Base-by-base conservation (phyloP, 805 yeast species). In the Candida awuae region DNA sequence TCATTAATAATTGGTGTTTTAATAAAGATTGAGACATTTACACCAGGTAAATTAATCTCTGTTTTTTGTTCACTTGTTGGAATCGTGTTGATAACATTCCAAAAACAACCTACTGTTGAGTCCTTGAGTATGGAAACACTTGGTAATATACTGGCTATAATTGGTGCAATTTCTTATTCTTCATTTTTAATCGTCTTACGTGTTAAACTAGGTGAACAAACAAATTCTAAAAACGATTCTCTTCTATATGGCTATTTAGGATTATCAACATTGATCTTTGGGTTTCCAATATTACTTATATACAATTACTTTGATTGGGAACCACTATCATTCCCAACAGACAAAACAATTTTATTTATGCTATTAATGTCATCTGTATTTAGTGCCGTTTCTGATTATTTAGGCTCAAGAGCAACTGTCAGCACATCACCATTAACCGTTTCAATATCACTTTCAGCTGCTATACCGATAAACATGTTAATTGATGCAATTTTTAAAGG, bases 401-500 rank as follows among this genome's bases (percentile, higher is more conserved):
- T 63, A 25, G 67, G 73, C 1, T 64, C 72, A n/a, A 48, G 71
- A 12, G 76, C 78, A 7, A 63, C 71, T 59, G 51, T 73, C 16
- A 57, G 72, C 29, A 73, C 78, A 1, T 70, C 76, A 34, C 80
- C 80, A 1, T 60, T 73, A 40, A 65, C 72, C 13, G 67, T 75
- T 2, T 63, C 77, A 3, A 56, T 73, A 28, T 70, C 77, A 3
- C 53, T 73, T 26, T 70, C 78, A 1, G 63, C 74, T 0, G 67
- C 71, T 1, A 71, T 73, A 26, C 80, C 80, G 4, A 59, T 73
- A 18, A 68, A 72, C 21, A 69, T 73, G 48, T 61, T 69, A 38
- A 60, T 70, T 35, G 80, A 73, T 47, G 58, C 65, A 1, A 34
- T 58, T 4, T 54, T 60, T 35, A 70, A 65, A 44, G 45, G 67